Percentiles rank a stretch among this genome's conserved stretches.
Conservation (phyloP, 75 land plant species). For the Larix kaempferi region DNA sequence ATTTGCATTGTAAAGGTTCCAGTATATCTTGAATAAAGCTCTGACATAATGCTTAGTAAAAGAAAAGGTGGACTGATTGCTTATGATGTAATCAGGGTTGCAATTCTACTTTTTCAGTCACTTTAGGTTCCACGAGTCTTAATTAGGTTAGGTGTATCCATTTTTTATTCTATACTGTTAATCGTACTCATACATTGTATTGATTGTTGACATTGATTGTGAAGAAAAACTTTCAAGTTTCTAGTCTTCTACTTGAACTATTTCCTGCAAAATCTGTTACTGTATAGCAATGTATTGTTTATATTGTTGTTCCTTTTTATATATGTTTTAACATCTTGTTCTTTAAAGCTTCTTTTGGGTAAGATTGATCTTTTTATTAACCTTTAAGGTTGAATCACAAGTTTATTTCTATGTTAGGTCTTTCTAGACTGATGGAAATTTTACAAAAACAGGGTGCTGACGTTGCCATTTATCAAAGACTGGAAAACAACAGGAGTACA, state of each 20-base stretch:
- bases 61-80: not conserved
- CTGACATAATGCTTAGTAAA: not conserved
- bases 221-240: not conserved
- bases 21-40: not conserved
- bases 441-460: constrained; percentile 43
- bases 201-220: not conserved
- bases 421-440: not conserved
- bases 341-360: not conserved
- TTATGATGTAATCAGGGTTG: not conserved
- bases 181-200: not conserved
- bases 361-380: not conserved
- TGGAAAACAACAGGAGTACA: constrained; percentile 22
- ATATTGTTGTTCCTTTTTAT: not conserved
- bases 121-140: not conserved
- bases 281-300: not conserved
- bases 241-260: not conserved
- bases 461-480: constrained; percentile 40
- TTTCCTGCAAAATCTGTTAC: not conserved
- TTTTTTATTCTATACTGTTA: not conserved
- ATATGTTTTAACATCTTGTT: not conserved
- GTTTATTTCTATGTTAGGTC: not conserved
- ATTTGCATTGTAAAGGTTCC: not conserved
- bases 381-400: not conserved
- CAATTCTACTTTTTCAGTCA: not conserved
- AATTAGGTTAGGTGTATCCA: not conserved